Base-by-base conservation (phyloP, 192 early-diverging fungal genomes). In the Gigaspora rosea region DNA sequence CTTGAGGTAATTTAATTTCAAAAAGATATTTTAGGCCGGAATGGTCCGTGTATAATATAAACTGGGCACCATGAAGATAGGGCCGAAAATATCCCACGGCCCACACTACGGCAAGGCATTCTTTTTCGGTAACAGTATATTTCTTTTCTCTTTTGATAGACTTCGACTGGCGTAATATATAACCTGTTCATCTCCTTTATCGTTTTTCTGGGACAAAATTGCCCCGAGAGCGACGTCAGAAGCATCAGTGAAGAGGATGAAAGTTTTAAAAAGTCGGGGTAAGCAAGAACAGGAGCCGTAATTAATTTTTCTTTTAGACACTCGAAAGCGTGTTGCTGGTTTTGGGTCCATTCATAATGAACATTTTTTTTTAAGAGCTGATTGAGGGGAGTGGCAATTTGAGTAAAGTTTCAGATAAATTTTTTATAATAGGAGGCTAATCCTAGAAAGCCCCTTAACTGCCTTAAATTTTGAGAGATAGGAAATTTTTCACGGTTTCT, bases 191-290 rank as follows among this genome's bases (percentile, higher is more conserved):
- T 41, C 13, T 0, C 59, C 61, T 1, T 67, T 27, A 6, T 63
- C 62, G 33, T 80, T 77, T 16, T 33, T n/a, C 52, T 87, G 86
- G 18, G 76, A 78, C n/a, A 82, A 73, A 4, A 87, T 68, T 0
- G 78, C 82, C 0, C 81, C 86, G 1, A 87, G 20, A 6, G 70
- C 86, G 33, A 71, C 76, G 7, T 84, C 79, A 0, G 83, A 87
- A 2, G 83, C 85, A 33, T 88, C 85, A 0, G 82, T 65, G 20
- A 83, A 77, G 1, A 88, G 36, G 12, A 69, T n/a, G 51, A 76
- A 82, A 1, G 77, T 73, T 32, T 80, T 79, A 2, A 18, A 16
- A 78, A 75, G 56, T 88, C 82, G 18, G 71, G 73, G 41, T 67
- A 65, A 6, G 10, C 33, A 1, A 88, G 73, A 33, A 86, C 77